Conservation (phyloP, 441 rosid genomes). For the Populus hybrid region DNA sequence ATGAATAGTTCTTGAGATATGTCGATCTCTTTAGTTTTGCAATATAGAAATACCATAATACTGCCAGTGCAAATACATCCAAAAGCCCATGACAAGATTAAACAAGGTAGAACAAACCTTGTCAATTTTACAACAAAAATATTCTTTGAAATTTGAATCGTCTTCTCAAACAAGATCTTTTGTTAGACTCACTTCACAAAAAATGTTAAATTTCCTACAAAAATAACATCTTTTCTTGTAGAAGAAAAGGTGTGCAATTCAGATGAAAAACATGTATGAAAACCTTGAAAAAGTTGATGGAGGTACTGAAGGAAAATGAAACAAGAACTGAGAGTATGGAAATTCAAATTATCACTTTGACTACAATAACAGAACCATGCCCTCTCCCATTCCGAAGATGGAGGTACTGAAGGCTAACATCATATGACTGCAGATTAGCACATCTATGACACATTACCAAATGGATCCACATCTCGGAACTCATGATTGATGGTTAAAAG, state of each 20-base stretch:
- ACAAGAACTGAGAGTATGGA: neutral
- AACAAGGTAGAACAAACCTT: neutral
- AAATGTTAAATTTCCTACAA: neutral
- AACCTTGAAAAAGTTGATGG: neutral
- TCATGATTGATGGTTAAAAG: neutral
- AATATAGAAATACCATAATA: too few relatives aligned
- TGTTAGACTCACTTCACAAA: neutral
- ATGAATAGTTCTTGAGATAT: too few relatives aligned
- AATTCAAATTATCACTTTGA: neutral
- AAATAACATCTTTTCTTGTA: neutral
- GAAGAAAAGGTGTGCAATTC: neutral
- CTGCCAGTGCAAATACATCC: too few relatives aligned
- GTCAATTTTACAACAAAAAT: neutral
- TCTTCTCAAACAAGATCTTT: neutral
- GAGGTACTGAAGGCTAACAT: neutral
- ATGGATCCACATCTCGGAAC: neutral
- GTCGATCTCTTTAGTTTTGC: too few relatives aligned
- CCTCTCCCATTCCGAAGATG: neutral
- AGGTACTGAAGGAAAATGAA: neutral
- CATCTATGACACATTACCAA: neutral
- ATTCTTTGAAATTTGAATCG: neutral
- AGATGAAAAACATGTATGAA: neutral
- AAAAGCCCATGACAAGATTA: too few relatives aligned
- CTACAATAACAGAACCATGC: neutral
- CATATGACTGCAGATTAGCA: neutral